phyloP scores from a whole-genome alignment of 169 alveolate genomes.

The Besnoitia besnoiti region DNA sequence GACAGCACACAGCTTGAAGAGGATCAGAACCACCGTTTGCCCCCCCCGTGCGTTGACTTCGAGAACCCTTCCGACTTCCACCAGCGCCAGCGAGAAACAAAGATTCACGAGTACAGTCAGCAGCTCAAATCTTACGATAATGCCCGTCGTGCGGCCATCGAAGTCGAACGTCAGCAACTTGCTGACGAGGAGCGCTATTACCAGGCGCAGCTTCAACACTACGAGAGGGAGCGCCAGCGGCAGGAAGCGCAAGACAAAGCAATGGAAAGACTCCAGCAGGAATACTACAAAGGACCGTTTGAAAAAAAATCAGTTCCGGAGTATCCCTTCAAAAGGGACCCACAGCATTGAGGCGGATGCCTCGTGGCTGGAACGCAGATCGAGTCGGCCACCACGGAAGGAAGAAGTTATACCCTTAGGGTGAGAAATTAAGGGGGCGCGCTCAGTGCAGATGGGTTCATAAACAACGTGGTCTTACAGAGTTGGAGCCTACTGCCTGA shows the following conservation, averaged over 20 bases:
- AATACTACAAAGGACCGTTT: neutral
- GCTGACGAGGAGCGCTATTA: neutral
- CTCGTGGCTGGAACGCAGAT: no score
- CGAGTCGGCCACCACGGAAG: no score
- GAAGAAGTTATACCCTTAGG: no score
- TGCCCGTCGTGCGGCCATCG: neutral
- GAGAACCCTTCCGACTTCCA: neutral
- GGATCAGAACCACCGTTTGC: neutral
- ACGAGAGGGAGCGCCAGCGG: neutral
- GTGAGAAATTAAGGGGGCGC: no score
- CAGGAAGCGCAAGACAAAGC: neutral
- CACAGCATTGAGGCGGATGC: no score
- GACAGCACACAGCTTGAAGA: neutral
- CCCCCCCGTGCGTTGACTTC: neutral
- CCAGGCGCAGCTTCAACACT: neutral
- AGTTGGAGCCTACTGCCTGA: no score
- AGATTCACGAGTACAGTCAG: neutral
- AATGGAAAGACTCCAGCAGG: neutral
- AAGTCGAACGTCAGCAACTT: neutral
- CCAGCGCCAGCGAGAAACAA: neutral
- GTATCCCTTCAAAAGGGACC: neutral
- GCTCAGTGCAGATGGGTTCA: no score
- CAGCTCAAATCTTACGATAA: neutral
- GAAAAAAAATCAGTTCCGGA: neutral
- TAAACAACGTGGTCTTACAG: no score